Percentiles rank a stretch among this genome's conserved stretches.
Evolutionary conservation across 169 alveolate genomes (phyloP).

Genomic region (Plasmodium coatneyi): DNA sequence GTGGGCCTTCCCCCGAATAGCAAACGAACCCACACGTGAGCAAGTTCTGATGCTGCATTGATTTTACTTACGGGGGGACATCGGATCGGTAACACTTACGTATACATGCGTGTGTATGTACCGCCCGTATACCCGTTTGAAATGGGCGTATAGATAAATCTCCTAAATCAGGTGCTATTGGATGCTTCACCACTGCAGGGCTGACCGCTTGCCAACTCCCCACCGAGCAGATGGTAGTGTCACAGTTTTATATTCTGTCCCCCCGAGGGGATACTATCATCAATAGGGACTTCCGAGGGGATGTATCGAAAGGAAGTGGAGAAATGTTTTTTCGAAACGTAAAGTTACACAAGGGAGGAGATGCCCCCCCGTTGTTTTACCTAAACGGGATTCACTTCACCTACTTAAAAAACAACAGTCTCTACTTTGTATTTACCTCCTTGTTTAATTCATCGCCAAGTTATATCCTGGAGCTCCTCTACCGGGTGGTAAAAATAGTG

Average conservation of each 20-base stretch:
- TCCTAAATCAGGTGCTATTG: neutral
- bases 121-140: neutral
- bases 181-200: neutral
- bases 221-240: slow-evolving; percentile 81
- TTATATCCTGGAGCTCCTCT: slow-evolving; percentile 90
- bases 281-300: slow-evolving; percentile 93
- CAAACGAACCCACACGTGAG: neutral
- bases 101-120: neutral
- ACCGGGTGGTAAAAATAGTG: slow-evolving; percentile 89
- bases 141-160: neutral
- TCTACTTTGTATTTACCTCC: slow-evolving; percentile 94
- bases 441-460: slow-evolving; percentile 94
- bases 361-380: slow-evolving; percentile 83
- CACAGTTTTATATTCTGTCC: slow-evolving; percentile 93
- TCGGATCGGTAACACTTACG: neutral
- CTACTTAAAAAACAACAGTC: slow-evolving; percentile 87
- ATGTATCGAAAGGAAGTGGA: slow-evolving; percentile 88
- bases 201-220: neutral
- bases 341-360: slow-evolving; percentile 89
- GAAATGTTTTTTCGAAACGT: slow-evolving; percentile 94
- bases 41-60: neutral
- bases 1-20: neutral
- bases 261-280: slow-evolving; percentile 96
- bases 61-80: neutral
- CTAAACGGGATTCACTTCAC: slow-evolving; percentile 92